These are phyloP conservation scores for Didymella pinodella DNA, from an alignment of 2,329 filamentous ascomycete species.

Conservation along the genomic window DNA sequence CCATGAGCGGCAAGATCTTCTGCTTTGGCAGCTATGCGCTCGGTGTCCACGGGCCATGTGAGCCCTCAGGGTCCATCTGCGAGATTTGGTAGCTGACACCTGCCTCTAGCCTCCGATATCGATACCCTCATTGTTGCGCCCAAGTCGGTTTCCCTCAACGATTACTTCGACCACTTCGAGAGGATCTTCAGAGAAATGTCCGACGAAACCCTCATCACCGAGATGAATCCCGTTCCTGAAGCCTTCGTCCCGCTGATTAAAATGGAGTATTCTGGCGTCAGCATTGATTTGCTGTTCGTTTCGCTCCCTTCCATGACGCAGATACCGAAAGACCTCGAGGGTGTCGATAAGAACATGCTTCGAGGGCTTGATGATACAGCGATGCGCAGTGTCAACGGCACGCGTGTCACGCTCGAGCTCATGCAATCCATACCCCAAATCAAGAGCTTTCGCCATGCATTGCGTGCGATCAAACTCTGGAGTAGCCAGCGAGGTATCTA, in stretches of 20 bases:
- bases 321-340: constrained; percentile 67
- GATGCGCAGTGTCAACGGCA: constrained; percentile 90
- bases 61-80: not conserved
- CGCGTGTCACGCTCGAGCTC: constrained; percentile 92
- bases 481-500: constrained; percentile 92
- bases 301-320: constrained; percentile 52
- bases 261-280: constrained; percentile 88
- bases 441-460: constrained; percentile 85
- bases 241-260: constrained; percentile 98
- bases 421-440: constrained; percentile 86
- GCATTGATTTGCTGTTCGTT: constrained; percentile 85
- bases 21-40: constrained; percentile 96
- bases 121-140: constrained; percentile 94
- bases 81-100: constrained; percentile 5
- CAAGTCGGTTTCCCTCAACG: constrained; percentile 84
- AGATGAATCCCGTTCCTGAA: constrained; percentile 84
- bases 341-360: constrained; percentile 84
- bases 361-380: constrained; percentile 87
- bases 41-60: constrained; percentile 86
- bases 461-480: constrained; percentile 96
- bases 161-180: constrained; percentile 94
- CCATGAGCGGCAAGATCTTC: constrained; percentile 90
- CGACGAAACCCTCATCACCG: constrained; percentile 78
- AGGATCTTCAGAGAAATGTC: constrained; percentile 78
- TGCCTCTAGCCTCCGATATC: constrained; percentile 84